Conservation (phyloP, 106 monocot species). For the Phalaenopsis aphrodite region DNA sequence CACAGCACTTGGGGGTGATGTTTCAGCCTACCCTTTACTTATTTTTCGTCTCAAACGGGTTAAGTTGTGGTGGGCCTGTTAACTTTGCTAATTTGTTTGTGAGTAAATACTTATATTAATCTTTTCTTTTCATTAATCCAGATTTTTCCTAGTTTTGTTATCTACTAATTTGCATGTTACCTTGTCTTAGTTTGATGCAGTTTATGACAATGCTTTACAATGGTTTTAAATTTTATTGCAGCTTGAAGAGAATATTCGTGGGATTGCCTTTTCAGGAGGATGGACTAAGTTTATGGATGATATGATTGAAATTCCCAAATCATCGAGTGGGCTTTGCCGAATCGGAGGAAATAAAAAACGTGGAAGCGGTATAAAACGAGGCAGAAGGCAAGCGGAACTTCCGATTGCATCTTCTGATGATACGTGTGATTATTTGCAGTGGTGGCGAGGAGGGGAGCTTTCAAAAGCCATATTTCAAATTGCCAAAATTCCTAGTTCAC, state of each 20-base stretch:
- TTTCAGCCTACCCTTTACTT: too few relatives aligned
- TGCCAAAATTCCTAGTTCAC: slow-evolving; percentile 28
- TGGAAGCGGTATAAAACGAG: slow-evolving; percentile 28
- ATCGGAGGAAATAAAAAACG: slow-evolving; percentile 35
- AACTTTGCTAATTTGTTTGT: too few relatives aligned
- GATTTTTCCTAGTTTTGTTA: not conserved
- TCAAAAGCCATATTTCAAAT: slow-evolving; percentile 43
- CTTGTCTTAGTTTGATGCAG: not conserved
- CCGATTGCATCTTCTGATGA: slow-evolving; percentile 19
- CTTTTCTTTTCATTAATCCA: not conserved
- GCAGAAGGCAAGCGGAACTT: slow-evolving; percentile 24
- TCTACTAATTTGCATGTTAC: not conserved
- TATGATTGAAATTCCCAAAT: slow-evolving; percentile 20
- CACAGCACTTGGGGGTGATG: too few relatives aligned
- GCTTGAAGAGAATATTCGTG: slow-evolving; percentile 73
- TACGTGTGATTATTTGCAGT: slow-evolving; percentile 34
- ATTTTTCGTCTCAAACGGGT: too few relatives aligned
- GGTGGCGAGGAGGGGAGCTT: slow-evolving; percentile 65
- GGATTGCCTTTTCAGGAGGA: slow-evolving; percentile 43
- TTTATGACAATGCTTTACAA: not conserved
- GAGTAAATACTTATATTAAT: not conserved
- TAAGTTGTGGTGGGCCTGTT: too few relatives aligned
- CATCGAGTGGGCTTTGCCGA: slow-evolving; percentile 11
- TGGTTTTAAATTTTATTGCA: slow-evolving; percentile 15
- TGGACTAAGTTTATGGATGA: slow-evolving; percentile 56